Conservation (phyloP, 2,329 filamentous ascomycete genomes). For the Emericellopsis atlantica region DNA sequence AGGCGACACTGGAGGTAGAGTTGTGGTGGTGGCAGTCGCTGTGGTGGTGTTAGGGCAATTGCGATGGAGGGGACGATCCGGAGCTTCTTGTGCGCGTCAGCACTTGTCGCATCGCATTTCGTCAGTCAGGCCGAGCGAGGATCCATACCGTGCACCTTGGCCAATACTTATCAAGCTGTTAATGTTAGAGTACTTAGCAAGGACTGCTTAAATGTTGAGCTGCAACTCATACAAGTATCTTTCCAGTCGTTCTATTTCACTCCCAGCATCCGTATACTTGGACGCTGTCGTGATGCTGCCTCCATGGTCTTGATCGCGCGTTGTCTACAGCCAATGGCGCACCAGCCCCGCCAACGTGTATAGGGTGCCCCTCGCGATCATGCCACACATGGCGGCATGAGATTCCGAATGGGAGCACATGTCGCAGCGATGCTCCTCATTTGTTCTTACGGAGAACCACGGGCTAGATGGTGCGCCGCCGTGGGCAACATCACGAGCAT, state of each 20-base stretch:
- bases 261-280: too few species aligned
- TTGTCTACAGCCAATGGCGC: background rate
- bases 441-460: too few species aligned
- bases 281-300: too few species aligned
- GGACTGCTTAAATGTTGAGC: background rate
- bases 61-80: background rate
- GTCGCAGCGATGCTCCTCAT: too few species aligned
- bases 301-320: too few species aligned
- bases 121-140: background rate
- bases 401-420: too few species aligned
- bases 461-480: too few species aligned
- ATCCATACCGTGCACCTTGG: background rate
- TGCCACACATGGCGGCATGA: too few species aligned
- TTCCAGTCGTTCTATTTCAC: background rate
- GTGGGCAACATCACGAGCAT: too few species aligned
- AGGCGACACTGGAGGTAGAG: too few species aligned
- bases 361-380: background rate
- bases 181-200: too few species aligned
- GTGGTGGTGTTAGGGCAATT: background rate
- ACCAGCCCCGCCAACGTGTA: background rate
- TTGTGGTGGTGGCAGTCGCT: too few species aligned
- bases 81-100: slow-evolving; percentile 2
- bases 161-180: background rate
- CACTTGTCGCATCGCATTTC: background rate
- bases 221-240: background rate